Evolutionary conservation across 306 rosid species (phyloP), one percentile per base, ranked within the genome.

Genomic region (Dryas octopetala): DNA sequence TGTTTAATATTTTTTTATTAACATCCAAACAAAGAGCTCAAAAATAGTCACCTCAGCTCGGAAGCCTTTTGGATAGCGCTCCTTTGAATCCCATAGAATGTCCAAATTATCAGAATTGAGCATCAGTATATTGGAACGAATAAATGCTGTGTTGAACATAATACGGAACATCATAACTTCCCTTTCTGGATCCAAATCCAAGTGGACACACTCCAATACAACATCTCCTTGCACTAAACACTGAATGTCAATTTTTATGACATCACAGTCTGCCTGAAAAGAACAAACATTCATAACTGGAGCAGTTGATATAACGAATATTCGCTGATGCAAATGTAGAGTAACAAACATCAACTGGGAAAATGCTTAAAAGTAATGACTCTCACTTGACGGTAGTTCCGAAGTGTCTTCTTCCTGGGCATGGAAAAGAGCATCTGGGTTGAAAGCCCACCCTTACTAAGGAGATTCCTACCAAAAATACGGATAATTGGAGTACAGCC

Each of bases 221-320:
- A 95, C 97, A 86, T 95, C 98, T 80, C 98, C 98, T 91, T 95
- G 98, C 74, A 95, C 97, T 75, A 91, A 73, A 85, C 97, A 91
- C 78, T 95, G 98, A 74, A 95, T 84, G 78, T 95, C 98, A 78
- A 95, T 90, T 90, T 95, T 95, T 75, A 95, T 95, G 85, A 95
- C 98, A 84, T 90, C 98, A 78, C 96, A 91, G 65, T 95, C 97
- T 74, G 76, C 93, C 98, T 95, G 96, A 88, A 81, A 76, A 68
- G 72, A 88, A 66, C 23, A 43, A 83, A 48, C 74, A 58, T 59
- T 49, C 70, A 70, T 66, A 76, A 75, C 63, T 75, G 40, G 67
- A 76, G 75, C 82, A 85, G 41, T 71, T 58, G 64, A 65, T 41
- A 38, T 16, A 60, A 63, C 32, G 50, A 45, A 65, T 12, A 70